Base-by-base conservation (phyloP, 2,329 filamentous ascomycete genomes). In the Nothophaeocryptopus gaeumannii region DNA sequence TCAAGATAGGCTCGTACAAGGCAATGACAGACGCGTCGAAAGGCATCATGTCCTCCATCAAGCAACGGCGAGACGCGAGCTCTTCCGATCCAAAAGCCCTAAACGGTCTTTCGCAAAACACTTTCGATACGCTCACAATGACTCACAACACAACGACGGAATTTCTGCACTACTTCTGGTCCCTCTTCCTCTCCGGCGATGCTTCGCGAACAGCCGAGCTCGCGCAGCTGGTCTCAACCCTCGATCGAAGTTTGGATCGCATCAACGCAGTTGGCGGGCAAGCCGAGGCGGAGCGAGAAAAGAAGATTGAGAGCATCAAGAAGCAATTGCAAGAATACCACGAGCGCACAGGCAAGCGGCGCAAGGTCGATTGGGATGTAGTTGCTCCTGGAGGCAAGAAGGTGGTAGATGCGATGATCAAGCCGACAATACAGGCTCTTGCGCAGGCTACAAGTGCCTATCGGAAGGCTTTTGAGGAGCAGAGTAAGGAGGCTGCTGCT, bases 141-240 rank as follows among this genome's bases (percentile, higher is more conserved):
- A 96, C 92, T 0, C 90, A 97, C 67, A 91, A 91, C 45, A 99
- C 93, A 0, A 95, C 89, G 0, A 86, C 88, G 33, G 93, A 99
- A 65, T 99, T 97, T 63, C 75, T 99, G n/a, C 88, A 92, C 62
- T 95, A 97, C 68, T 99, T 99, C 74, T 99, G 92, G 92, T 80
- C 82, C 31, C 84, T 91, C 0, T 99, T 95, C 64, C 78, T 95
- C 20, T 96, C 91, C 0, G 92, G 91, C 11, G 89, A 96, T 64
- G 85, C 89, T 52, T 58, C 62, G 3, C 84, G 89, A 31, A 88
- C 89, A 0, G 78, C 78, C 36, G 92, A 99, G 70, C 78, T 96
- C 11, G 83, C 84, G 5, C 89, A 88, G 54, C 78, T 96, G 39
- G 84, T 87, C 7, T 88, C 95, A 66, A 92, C 90, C 8, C 77